These are phyloP conservation scores for Rhynchospora breviuscula DNA, from an alignment of 176 grass and related monocot genomes.

Conservation along the genomic window DNA sequence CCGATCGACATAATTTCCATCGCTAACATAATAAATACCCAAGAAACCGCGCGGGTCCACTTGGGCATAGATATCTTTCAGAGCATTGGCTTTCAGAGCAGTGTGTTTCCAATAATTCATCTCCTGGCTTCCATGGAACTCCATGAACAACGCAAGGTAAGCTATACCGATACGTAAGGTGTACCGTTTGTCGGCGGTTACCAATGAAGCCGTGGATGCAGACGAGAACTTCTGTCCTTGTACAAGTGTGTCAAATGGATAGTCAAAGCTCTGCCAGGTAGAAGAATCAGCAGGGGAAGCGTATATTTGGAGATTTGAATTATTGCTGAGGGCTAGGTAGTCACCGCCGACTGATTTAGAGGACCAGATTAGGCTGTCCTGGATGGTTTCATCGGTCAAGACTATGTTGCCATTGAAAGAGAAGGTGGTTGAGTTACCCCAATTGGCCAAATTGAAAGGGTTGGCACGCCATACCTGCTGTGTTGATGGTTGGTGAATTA, in stretches of 20 bases:
- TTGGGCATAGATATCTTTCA: conserved; percentile 44
- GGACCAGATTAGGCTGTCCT: conserved; percentile 12
- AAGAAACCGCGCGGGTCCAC: conserved; percentile 50
- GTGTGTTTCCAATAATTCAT: conserved; percentile 46
- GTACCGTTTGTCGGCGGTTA: conserved; percentile 39
- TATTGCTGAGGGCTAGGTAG: conserved; percentile 41
- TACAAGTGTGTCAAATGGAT: conserved; percentile 59
- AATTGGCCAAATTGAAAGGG: conserved; percentile 20
- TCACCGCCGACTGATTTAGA: conserved; percentile 28
- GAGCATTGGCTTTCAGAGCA: conserved; percentile 18
- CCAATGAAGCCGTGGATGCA: conserved; percentile 31
- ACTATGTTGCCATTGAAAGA: conserved; percentile 40
- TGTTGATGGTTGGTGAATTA: conserved; percentile 49
- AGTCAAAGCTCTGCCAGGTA: conserved; percentile 55
- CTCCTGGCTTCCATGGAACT: conserved; percentile 33
- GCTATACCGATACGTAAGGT: conserved; percentile 30
- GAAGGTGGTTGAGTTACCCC: conserved; percentile 41
- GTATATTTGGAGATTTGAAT: conserved; percentile 48
- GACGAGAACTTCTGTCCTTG: conserved; percentile 48
- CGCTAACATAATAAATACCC: conserved; percentile 35
- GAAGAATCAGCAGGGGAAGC: neutral
- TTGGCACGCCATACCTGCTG: conserved; percentile 48
- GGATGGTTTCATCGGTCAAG: conserved; percentile 14
- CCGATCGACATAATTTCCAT: conserved; percentile 25
- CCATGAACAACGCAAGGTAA: conserved; percentile 43